Evolutionary conservation across 2,329 filamentous ascomycete genomes (phyloP).

Genomic region (Seiridium cupressi): DNA sequence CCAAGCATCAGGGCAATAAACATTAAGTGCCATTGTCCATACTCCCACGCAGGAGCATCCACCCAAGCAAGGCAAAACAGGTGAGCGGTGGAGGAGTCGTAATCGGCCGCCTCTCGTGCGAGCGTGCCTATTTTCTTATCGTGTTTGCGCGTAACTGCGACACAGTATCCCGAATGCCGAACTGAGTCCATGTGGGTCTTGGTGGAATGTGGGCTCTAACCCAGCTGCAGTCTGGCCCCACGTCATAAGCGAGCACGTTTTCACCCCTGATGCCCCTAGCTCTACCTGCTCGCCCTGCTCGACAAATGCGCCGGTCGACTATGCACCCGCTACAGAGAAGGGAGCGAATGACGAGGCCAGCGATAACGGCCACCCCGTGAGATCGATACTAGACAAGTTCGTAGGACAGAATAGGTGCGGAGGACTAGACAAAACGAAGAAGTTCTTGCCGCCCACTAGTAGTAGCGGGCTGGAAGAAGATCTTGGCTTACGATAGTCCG

Average conservation of each 20-base stretch:
- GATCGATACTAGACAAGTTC: not conserved
- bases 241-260: conserved; percentile 5
- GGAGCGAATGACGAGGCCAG: not conserved
- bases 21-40: not conserved
- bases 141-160: not conserved
- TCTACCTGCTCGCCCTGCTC: not conserved
- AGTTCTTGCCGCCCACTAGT: not conserved
- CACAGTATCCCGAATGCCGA: conserved; percentile 5
- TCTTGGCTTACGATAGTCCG: conserved; percentile 45
- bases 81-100: not conserved
- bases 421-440: not conserved
- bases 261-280: not conserved
- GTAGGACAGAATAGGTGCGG: not conserved
- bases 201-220: not conserved
- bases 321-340: not conserved
- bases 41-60: not conserved
- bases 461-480: not conserved
- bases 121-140: not conserved
- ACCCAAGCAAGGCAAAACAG: too few relatives aligned
- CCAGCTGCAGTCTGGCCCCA: not conserved
- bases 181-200: conserved; percentile 1
- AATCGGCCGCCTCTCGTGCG: not conserved
- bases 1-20: too few relatives aligned
- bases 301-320: not conserved
- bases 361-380: not conserved